Percentiles rank a stretch among this genome's conserved stretches.
Evolutionary conservation across 106 monocot species (phyloP).

Genomic region (Acorus calamus): DNA sequence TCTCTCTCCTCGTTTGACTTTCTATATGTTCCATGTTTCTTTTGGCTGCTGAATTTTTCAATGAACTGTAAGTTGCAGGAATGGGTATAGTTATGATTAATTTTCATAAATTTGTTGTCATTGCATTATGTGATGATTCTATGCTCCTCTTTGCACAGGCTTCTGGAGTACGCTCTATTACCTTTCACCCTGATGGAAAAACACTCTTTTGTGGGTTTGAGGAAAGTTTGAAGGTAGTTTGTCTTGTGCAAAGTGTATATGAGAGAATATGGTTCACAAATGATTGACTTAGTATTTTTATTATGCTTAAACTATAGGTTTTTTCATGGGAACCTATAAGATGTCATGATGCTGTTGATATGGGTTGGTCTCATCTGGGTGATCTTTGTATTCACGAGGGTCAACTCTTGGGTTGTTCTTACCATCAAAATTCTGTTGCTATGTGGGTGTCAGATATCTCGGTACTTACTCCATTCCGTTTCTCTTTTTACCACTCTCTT

Average conservation of each 20-base stretch:
- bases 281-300: slow-evolving; percentile 2
- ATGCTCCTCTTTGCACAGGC: slow-evolving; percentile 12
- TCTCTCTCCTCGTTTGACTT: too few species aligned
- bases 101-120: too few species aligned
- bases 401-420: slow-evolving; percentile 83
- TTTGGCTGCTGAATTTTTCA: too few species aligned
- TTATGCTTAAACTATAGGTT: slow-evolving; percentile 32
- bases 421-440: slow-evolving; percentile 53
- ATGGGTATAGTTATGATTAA: too few species aligned
- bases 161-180: slow-evolving; percentile 62
- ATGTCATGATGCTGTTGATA: slow-evolving; percentile 80
- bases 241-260: background rate
- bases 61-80: too few species aligned
- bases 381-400: slow-evolving; percentile 83
- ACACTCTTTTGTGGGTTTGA: slow-evolving; percentile 84
- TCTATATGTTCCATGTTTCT: too few species aligned
- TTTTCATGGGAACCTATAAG: slow-evolving; percentile 84
- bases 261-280: background rate
- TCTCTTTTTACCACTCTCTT: too few species aligned
- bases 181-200: slow-evolving; percentile 95
- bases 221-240: slow-evolving; percentile 53
- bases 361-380: slow-evolving; percentile 70
- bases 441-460: slow-evolving; percentile 82
- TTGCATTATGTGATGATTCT: too few species aligned
- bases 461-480: slow-evolving; percentile 19